phyloP scores from a whole-genome alignment of 148 eudicot species.

The Arbutus unedo region DNA sequence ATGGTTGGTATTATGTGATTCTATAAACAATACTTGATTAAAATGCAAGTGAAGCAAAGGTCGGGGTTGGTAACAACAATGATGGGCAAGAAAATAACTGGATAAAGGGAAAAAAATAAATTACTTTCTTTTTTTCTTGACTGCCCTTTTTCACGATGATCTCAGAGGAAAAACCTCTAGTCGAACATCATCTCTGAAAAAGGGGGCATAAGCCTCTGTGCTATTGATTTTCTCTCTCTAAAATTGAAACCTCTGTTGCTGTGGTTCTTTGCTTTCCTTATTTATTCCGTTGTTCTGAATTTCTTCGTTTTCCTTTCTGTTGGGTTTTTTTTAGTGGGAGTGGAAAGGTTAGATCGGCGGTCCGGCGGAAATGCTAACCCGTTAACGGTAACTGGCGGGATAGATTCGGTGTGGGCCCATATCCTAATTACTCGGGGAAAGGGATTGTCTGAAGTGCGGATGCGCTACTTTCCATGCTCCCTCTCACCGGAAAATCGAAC shows the following conservation, averaged over 20 bases:
- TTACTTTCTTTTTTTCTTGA: conserved; percentile 13
- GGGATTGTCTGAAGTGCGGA: no score
- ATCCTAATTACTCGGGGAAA: no score
- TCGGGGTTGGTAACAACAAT: neutral
- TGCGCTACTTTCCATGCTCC: no score
- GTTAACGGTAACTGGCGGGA: no score
- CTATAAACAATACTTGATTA: neutral
- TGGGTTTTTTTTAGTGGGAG: no score
- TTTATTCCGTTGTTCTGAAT: no score
- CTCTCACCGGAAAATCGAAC: no score
- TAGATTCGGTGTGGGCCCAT: no score
- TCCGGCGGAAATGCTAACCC: no score
- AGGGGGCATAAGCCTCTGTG: conserved; percentile 22
- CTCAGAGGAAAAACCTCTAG: conserved; percentile 45
- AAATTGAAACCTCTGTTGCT: conserved; percentile 8
- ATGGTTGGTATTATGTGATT: neutral
- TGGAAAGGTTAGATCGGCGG: no score
- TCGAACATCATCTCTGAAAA: conserved; percentile 39
- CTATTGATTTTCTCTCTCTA: conserved; percentile 23
- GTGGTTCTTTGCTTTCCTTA: no score
- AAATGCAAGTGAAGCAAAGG: neutral
- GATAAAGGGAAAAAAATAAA: neutral
- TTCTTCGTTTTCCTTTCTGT: no score
- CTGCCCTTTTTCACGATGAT: conserved; percentile 48
- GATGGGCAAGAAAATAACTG: neutral